Evolutionary conservation across 179 eudicot genomes (phyloP), one percentile per base, ranked within the genome.

Genomic region (Silene noctiflora): DNA sequence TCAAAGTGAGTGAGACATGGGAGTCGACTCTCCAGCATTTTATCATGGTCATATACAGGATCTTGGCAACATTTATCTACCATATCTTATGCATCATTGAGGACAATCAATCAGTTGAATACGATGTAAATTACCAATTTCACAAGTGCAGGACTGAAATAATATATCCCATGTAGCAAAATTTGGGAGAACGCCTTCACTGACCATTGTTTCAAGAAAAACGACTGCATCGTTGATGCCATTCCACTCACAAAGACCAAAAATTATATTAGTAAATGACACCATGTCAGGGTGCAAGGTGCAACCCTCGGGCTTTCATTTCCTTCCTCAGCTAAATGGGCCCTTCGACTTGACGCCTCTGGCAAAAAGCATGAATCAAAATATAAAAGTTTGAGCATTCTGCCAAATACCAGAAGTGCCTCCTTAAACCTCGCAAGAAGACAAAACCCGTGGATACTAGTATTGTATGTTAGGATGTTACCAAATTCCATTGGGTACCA

Each of bases 391-490:
- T 81, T 35, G 61, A 48, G 21, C 93, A 93, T 88, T 83, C 83
- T 89, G 39, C 89, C 91, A 12, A 91, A 67, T 71, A 91, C 75
- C 74, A 79, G 67, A 67, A 86, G 25, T 27, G 84, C 88, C 71
- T 86, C 88, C 79, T 84, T 82, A 56, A 85, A 76, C 83, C 78
- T 79, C 9, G 78, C 83, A 67, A 68, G 72, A 58, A 44, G 68
- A 81, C 84, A 88, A 67, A 84, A 77, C 13, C 96, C 92, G 70
- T 88, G 24, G 8, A 88, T 78, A 22, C 86, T 82, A 27, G 88
- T 87, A 80, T 89, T 91, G 72, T 82, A 89, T 13, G 94, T n/a
- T n/a, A n/a, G n/a, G n/a, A n/a, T n/a, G n/a, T 93, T 73, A 83
- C 90, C 64, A 86, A 69, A 68, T 86, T 85, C 82, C 84, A 85